These are phyloP conservation scores for Tricholoma matsutake DNA, from an alignment of 768 basidiomycete genomes.

Conservation along the genomic window DNA sequence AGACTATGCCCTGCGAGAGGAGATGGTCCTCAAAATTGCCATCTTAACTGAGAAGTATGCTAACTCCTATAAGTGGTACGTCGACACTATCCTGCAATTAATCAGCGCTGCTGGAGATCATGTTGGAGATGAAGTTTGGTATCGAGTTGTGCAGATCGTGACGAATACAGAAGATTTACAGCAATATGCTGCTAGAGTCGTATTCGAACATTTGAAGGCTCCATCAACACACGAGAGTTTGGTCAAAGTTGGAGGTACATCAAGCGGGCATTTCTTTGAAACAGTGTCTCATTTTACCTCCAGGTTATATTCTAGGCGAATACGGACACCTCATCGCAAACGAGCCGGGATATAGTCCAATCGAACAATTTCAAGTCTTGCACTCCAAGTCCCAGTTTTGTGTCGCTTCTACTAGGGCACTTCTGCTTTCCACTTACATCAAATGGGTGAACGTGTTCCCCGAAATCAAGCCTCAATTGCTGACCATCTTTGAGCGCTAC, in stretches of 20 bases:
- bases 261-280: neutral
- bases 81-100: conserved; percentile 94
- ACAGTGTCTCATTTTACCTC: conserved; percentile 1
- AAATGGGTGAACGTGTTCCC: conserved; percentile 99
- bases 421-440: conserved; percentile 95
- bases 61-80: conserved; percentile 97
- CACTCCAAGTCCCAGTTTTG: conserved; percentile 97
- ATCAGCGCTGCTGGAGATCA: conserved; percentile 98
- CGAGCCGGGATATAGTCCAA: conserved; percentile 87
- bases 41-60: conserved; percentile 99
- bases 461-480: conserved; percentile 91
- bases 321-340: conserved; percentile 98
- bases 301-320: conserved; percentile 95
- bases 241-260: conserved; percentile 90
- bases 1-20: conserved; percentile 93
- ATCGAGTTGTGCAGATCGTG: conserved; percentile 96
- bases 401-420: conserved; percentile 83
- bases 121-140: conserved; percentile 99
- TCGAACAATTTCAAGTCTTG: conserved; percentile 89
- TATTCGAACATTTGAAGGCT: conserved; percentile 84
- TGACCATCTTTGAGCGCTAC: conserved; percentile 96
- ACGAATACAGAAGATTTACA: conserved; percentile 98
- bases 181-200: conserved; percentile 90
- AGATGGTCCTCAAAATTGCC: conserved; percentile 99
- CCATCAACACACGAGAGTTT: conserved; percentile 89